These are phyloP conservation scores for Funneliformis geosporum DNA, from an alignment of 192 early-diverging fungal species.

Conservation along the genomic window DNA sequence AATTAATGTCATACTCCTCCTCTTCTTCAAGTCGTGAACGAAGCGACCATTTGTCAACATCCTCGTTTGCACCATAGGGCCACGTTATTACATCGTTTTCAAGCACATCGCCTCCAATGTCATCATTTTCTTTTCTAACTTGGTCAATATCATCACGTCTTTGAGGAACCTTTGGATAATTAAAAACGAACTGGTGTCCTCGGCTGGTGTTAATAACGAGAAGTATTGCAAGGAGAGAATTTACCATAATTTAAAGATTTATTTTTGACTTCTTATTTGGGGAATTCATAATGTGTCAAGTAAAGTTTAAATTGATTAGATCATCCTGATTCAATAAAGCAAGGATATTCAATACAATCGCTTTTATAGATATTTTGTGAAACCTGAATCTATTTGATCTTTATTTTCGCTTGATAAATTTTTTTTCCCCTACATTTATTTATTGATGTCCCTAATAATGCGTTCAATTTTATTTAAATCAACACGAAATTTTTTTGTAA, in stretches of 20 bases:
- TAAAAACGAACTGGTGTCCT: conserved; percentile 70
- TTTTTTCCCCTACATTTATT: too few species aligned
- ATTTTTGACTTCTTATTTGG: too few species aligned
- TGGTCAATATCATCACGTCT: conserved; percentile 24
- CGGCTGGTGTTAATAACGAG: conserved; percentile 67
- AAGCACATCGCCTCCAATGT: conserved; percentile 9
- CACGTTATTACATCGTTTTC: conserved; percentile 20
- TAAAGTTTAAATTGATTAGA: too few species aligned
- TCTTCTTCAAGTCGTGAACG: conserved; percentile 22
- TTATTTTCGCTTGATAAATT: too few species aligned
- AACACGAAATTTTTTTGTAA: not conserved
- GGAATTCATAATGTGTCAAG: too few species aligned
- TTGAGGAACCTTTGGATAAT: conserved; percentile 60
- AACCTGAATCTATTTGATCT: too few species aligned
- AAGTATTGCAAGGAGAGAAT: conserved; percentile 57
- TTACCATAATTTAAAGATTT: not conserved
- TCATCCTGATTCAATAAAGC: too few species aligned
- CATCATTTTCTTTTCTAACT: not conserved
- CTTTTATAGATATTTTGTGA: too few species aligned
- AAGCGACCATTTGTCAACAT: conserved; percentile 15
- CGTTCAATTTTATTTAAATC: not conserved
- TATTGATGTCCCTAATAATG: not conserved
- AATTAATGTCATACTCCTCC: not conserved
- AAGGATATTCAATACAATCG: too few species aligned
- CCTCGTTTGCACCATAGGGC: conserved; percentile 3